Evolutionary conservation across 169 alveolate genomes (phyloP), one percentile per base, ranked within the genome.

Genomic region (Plasmodium berghei): DNA sequence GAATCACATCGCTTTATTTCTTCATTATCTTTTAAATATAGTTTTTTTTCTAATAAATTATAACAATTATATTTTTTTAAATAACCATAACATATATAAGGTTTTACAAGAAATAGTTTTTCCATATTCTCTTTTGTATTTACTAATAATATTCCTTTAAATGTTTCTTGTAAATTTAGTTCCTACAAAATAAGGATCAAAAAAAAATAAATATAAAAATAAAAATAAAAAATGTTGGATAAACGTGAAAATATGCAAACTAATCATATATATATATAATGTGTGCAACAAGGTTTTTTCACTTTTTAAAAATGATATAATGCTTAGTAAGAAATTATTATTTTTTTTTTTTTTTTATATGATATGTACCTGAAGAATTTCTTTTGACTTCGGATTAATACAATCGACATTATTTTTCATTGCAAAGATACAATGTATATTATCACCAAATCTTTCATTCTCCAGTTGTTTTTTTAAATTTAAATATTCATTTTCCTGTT

Each of bases 1-100:
- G 83, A 52, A 22, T 67, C 42, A 28, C 77, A 52, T 80, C 90
- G 54, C 34, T 66, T 80, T 45, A 80, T 80, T 48, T 80, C 67
- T 4, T 80, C 40, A n/a, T 59, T 52, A 54, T 80, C 70, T 80
- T 55, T 80, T 80, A 80, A 34, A 52, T 52, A 80, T 40, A 80
- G 67, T 55, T 58, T 80, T 26, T 80, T 80, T 48, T 80, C 90
- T 63, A 80, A 18, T 26, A 80, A 49, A 66, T 56, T 80, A 59
- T 66, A 80, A 46, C 42, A 64, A 54, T 66, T 80, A 24, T 80
- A 80, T 58, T 80, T 80, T 66, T 80, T 59, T 54, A 80, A 54
- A 59, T 80, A 80, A 8, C 90, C 90, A 80, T 80, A 80, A 56
- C 80, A 80, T 40, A 80, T 40, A 59, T 66, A 80, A 6, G 71